Base-by-base conservation (phyloP, 768 basidiomycete species). In the Terana coerulea region DNA sequence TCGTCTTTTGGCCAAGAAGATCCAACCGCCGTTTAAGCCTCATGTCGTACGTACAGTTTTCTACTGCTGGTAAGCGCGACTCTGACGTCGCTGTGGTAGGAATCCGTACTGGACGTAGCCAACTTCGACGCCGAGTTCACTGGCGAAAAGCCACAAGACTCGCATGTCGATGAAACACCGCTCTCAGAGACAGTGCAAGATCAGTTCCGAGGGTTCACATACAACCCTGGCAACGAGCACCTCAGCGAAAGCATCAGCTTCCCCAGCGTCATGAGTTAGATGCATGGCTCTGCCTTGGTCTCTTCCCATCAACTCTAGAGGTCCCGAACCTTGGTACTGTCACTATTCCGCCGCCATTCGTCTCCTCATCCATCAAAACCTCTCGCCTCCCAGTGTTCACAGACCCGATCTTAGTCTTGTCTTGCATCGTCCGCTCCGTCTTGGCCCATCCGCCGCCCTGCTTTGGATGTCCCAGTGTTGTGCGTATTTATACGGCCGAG, bases 101-200 rank as follows among this genome's bases (percentile, higher is more conserved):
- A 95, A 74, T 88, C 87, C 49, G 94, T 94, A 1, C 80, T 97
- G 39, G 95, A 97, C 66, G 93, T 95, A 19, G 91, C 87, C 52
- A 93, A 98, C 75, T 98, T 99, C 71, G 97, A 98, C 68, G 81
- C 92, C 22, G 95, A 98, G 68, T 99, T 99, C 66, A 98, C 95
- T 25, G 90, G 86, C 54, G 95, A 99, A 67, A 86, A 91, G 51
- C 88, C 95, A 2, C 84, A 91, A 61, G 95, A 99, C 69, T 95
- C 92, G 1, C 94, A 98, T 49, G 95, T 99, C 33, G 91, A 90
- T 57, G 92, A 94, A 62, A 94, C 91, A 3, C 85, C 82, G 24
- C 73, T 99, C 31, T 94, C 91, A 14, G 90, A 97, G 74, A 98
- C 95, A 0, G 93, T 99, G 1, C 95, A 99, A 67, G 92, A 94